Evolutionary conservation across 495 filamentous ascomycete genomes (phyloP), one percentile per base, ranked within the genome.

Genomic region (Ascodesmis nigricans): DNA sequence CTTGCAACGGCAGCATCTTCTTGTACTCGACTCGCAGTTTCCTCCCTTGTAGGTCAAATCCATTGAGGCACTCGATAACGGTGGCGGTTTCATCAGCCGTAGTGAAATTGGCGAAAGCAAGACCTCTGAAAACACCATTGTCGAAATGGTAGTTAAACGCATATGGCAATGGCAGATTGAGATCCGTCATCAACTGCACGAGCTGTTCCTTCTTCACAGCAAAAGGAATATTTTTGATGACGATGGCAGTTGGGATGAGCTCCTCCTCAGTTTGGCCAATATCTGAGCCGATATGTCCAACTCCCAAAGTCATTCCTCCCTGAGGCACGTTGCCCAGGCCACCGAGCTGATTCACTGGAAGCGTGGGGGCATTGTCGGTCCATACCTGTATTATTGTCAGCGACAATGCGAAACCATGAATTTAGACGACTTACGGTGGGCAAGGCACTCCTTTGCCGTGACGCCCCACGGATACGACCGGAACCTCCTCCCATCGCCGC

Each of bases 61-160:
- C 81, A 50, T 97, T 95, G 55, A 97, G 67, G 29, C 72, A 58
- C 15, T 87, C 72, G 46, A 97, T 97, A 21, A 95, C 87, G 18
- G 69, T 64, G 8, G 75, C 75, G 0, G 87, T 97, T 49, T 97
- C 87, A 38, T 92, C 75, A 1, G 87, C 67, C 11, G 79, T 92
- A 7, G 87, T 91, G 56, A 97, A 97, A 57, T 97, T 97, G 55
- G 87, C 87, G 55, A 97, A 97, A 6, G 87, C 87, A 31, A 97
- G 63, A 13, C 87, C 87, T 38, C 87, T 67, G 59, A 97, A 97
- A 13, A 97, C 84, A 14, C 87, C 87, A 49, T 91, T 90, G 51
- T 97, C 87, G 53, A 97, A 97, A 55, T 97, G 87, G 46, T 97
- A 97, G 58, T 97, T 97, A 66, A 97, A 97, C 3, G 87, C 87